Percentiles rank a stretch among this genome's conserved stretches.
Conservation (phyloP, 1,284 basidiomycete species). For the Clitocybe nebularis region DNA sequence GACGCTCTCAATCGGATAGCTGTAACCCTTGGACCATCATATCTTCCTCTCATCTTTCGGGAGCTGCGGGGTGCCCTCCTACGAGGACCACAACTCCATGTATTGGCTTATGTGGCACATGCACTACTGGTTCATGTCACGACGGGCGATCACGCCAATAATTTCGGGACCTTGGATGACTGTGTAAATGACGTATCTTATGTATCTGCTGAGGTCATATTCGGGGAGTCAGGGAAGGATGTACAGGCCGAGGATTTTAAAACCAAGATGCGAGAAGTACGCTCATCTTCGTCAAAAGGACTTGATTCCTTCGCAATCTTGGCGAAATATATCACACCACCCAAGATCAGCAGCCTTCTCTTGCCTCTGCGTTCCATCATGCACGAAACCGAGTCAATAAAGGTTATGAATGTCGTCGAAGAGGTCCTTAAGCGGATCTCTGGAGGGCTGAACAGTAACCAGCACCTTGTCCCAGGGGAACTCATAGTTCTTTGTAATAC, state of each 20-base stretch:
- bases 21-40: constrained; percentile 68
- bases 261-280: constrained; percentile 91
- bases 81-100: constrained; percentile 93
- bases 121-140: constrained; percentile 82
- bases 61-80: constrained; percentile 82
- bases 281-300: constrained; percentile 73
- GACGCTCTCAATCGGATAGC: constrained; percentile 86
- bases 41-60: constrained; percentile 71
- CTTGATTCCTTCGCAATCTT: constrained; percentile 83
- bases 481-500: constrained; percentile 86
- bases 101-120: constrained; percentile 86
- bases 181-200: constrained; percentile 78
- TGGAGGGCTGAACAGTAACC: constrained; percentile 83
- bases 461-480: constrained; percentile 66
- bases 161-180: constrained; percentile 69
- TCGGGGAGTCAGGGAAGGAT: constrained; percentile 92
- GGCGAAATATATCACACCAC: constrained; percentile 74
- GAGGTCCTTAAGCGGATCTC: constrained; percentile 86
- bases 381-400: constrained; percentile 80
- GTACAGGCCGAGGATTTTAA: constrained; percentile 88
- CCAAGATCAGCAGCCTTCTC: constrained; percentile 75
- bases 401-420: constrained; percentile 84
- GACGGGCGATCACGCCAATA: constrained; percentile 45
- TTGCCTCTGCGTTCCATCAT: constrained; percentile 83
- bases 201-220: constrained; percentile 89